phyloP scores from a whole-genome alignment of 257 asterid genomes.

The Orobanche coerulescens region DNA sequence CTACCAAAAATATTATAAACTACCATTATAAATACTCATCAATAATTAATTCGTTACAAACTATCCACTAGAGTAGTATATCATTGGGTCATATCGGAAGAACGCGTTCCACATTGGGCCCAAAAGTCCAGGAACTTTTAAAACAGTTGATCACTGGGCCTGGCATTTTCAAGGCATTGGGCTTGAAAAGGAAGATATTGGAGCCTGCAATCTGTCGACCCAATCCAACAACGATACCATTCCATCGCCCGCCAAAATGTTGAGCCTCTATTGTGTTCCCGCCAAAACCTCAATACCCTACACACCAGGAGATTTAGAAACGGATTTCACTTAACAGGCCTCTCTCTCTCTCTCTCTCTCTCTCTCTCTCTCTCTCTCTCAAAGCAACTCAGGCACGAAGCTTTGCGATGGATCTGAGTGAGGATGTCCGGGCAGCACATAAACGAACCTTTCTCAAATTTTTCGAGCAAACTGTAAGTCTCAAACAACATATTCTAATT shows the following conservation, averaged over 20 bases:
- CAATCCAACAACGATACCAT: constrained; percentile 4
- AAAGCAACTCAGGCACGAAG: not conserved
- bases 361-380: not conserved
- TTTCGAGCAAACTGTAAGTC: constrained; percentile 72
- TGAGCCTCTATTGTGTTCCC: constrained; percentile 32
- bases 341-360: constrained; percentile 1
- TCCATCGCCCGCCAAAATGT: constrained; percentile 45
- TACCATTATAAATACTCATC: no score
- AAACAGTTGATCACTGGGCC: no score
- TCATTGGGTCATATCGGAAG: no score
- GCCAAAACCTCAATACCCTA: constrained; percentile 40
- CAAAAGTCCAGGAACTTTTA: no score
- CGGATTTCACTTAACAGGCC: no score
- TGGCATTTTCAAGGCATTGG: not conserved
- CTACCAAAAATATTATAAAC: no score
- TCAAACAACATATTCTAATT: not conserved
- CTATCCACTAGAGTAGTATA: no score
- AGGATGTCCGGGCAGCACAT: constrained; percentile 70
- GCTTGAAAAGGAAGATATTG: not conserved
- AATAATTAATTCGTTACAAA: no score
- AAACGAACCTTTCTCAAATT: constrained; percentile 77
- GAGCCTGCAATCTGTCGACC: constrained; percentile 6
- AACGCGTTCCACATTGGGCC: no score
- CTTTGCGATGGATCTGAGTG: constrained; percentile 77
- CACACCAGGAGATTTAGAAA: not conserved